Conservation (phyloP, 169 alveolate genomes). For the Plasmodium vivax region DNA sequence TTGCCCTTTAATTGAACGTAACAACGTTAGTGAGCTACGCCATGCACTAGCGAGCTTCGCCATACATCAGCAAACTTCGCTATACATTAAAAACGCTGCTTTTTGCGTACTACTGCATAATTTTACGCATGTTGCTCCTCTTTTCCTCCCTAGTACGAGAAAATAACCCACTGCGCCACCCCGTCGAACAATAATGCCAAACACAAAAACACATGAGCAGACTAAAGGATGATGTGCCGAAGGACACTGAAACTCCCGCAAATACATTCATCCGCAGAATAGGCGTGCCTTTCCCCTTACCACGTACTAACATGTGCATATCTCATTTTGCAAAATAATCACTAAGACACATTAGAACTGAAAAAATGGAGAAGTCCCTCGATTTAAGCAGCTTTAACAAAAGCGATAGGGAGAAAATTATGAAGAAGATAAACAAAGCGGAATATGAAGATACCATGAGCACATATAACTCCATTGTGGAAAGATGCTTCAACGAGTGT, state of each 20-base stretch:
- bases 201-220: neutral
- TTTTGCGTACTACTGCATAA: neutral
- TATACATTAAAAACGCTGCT: neutral
- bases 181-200: neutral
- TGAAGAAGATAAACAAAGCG: conserved; percentile 81
- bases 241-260: neutral
- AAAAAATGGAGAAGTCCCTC: conserved; percentile 72
- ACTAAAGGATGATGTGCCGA: neutral
- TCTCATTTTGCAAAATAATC: neutral
- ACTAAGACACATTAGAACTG: neutral
- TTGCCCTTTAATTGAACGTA: neutral
- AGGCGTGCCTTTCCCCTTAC: neutral
- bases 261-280: neutral
- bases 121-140: neutral
- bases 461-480: conserved; percentile 85
- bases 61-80: no score
- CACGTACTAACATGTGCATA: conserved; percentile 1
- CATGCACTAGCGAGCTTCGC: no score
- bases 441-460: conserved; percentile 86
- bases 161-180: neutral
- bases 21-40: neutral
- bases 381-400: conserved; percentile 73
- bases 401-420: conserved; percentile 78
- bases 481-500: conserved; percentile 84
- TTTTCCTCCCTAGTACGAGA: neutral